Conservation (phyloP, 345 rosid species). For the Zanthoxylum bungeanum region DNA sequence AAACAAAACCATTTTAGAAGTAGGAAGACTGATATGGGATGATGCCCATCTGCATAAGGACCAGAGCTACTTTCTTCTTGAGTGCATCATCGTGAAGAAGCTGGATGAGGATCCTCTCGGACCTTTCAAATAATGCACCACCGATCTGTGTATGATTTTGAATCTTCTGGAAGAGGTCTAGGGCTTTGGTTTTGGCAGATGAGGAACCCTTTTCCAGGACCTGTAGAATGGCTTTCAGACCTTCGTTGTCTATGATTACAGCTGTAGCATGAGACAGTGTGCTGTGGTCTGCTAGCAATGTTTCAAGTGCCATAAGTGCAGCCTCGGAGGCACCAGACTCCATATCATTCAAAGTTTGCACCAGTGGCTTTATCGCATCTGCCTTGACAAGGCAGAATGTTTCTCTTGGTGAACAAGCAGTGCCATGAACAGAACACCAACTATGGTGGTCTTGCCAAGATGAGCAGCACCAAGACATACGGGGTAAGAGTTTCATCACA, state of each 20-base stretch:
- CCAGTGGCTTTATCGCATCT: conserved; percentile 46
- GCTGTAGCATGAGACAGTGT: conserved; percentile 36
- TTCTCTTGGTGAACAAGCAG: conserved; percentile 43
- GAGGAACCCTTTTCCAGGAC: conserved; percentile 47
- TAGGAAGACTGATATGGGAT: conserved; percentile 56
- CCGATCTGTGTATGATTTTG: conserved; percentile 22
- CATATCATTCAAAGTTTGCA: conserved; percentile 35
- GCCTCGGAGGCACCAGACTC: conserved; percentile 48
- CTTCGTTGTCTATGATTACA: conserved; percentile 38
- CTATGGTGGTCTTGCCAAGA: conserved; percentile 17
- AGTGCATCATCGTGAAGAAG: conserved; percentile 38
- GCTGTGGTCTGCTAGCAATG: conserved; percentile 37
- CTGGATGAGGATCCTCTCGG: conserved; percentile 46
- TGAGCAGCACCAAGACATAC: conserved; percentile 41
- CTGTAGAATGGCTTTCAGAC: conserved; percentile 36
- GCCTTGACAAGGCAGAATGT: conserved; percentile 53
- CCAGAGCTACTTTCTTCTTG: conserved; percentile 42
- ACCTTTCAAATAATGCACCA: conserved; percentile 22
- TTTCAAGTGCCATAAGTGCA: conserved; percentile 45
- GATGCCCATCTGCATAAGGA: conserved; percentile 40
- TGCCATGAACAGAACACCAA: conserved; percentile 42
- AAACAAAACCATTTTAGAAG: conserved; percentile 27
- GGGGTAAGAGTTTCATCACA: conserved; percentile 22
- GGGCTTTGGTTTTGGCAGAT: conserved; percentile 43
- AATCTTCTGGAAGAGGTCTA: conserved; percentile 45